Evolutionary conservation across 352 stramenopile species (phyloP).

Genomic region (Halophytophthora polymorphica): DNA sequence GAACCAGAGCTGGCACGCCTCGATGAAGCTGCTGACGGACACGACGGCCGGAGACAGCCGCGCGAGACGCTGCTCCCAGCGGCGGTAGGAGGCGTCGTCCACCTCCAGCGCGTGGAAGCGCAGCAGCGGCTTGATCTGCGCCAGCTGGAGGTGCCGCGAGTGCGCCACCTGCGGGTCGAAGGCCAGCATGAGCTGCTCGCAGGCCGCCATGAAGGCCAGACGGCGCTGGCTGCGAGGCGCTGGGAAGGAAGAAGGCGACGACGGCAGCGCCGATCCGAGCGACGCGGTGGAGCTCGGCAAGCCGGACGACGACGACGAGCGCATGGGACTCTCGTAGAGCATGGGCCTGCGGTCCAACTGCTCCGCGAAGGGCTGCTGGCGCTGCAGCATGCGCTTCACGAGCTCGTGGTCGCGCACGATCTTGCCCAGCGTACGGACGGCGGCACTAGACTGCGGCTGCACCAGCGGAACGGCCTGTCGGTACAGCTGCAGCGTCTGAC

Average conservation of each 20-base stretch:
- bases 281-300: background rate
- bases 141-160: conserved; percentile 28
- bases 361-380: conserved; percentile 27
- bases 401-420: conserved; percentile 46
- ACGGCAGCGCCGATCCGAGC: conserved; percentile 2
- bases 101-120: conserved; percentile 40
- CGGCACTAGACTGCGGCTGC: conserved; percentile 55
- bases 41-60: conserved; percentile 5
- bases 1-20: conserved; percentile 56
- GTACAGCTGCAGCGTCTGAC: conserved; percentile 40
- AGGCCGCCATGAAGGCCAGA: conserved; percentile 44
- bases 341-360: conserved; percentile 19
- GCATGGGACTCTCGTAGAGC: conserved; percentile 6
- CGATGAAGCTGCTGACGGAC: conserved; percentile 39
- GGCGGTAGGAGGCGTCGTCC: conserved; percentile 36
- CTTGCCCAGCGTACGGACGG: conserved; percentile 50
- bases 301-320: conserved; percentile 1
- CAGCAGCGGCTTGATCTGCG: conserved; percentile 38
- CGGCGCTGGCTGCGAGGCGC: conserved; percentile 5
- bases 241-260: conserved; percentile 3
- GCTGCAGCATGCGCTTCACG: conserved; percentile 53
- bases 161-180: conserved; percentile 42
- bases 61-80: conserved; percentile 55
- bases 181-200: conserved; percentile 39
- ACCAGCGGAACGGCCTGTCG: conserved; percentile 54